Evolutionary conservation across 257 asterid genomes (phyloP).

Genomic region (Anisodus acutangulus): DNA sequence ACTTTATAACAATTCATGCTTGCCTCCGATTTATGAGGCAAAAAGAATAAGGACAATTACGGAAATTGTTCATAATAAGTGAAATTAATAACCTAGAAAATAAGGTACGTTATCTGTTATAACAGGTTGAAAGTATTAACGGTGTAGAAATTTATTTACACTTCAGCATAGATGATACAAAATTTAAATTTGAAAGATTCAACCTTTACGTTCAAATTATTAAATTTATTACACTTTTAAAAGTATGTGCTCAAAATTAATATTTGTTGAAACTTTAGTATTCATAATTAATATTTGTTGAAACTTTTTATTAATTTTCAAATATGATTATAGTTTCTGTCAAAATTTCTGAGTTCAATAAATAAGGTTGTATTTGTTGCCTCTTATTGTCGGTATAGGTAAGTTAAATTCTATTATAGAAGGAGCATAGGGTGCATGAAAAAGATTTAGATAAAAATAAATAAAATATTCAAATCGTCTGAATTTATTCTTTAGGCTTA

Average conservation of each 20-base stretch:
- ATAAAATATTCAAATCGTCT: too few relatives aligned
- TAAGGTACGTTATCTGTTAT: neutral
- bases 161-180: neutral
- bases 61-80: neutral
- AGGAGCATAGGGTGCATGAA: neutral
- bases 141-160: neutral
- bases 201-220: neutral
- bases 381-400: neutral
- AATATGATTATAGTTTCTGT: neutral
- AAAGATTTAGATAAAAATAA: too few relatives aligned
- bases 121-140: neutral
- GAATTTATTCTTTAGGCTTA: too few relatives aligned
- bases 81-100: neutral
- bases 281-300: too few relatives aligned
- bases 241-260: neutral
- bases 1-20: slow-evolving; percentile 71
- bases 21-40: slow-evolving; percentile 47
- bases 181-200: neutral
- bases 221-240: too few relatives aligned
- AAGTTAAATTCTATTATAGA: neutral
- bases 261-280: too few relatives aligned
- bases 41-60: neutral
- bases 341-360: neutral
- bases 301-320: neutral
- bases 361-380: rapidly evolving